phyloP scores from a whole-genome alignment of 2,329 filamentous ascomycete species.

The Gnomoniopsis sp. region DNA sequence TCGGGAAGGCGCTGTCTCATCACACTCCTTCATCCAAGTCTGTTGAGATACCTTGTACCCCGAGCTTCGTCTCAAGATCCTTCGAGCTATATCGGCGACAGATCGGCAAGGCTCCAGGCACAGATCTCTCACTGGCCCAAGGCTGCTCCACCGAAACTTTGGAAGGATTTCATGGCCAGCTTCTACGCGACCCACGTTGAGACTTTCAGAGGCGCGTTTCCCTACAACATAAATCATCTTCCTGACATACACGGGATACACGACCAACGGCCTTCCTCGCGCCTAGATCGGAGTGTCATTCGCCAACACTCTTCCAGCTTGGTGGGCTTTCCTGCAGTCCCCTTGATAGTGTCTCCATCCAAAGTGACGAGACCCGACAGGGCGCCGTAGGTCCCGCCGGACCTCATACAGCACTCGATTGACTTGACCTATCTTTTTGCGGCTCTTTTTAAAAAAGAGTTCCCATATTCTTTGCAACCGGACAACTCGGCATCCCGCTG shows the following conservation, averaged over 20 bases:
- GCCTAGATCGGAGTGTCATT: neutral
- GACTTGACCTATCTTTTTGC: conserved; percentile 2
- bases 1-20: neutral
- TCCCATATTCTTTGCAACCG: neutral
- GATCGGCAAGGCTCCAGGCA: neutral
- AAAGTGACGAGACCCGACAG: conserved; percentile 8
- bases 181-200: neutral
- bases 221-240: neutral
- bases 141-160: neutral
- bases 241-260: neutral
- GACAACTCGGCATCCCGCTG: conserved; percentile 1
- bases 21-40: neutral
- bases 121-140: neutral
- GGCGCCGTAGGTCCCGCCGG: conserved; percentile 9
- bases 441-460: neutral
- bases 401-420: conserved; percentile 2
- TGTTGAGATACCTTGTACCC: neutral
- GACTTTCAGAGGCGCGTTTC: neutral
- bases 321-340: neutral
- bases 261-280: neutral
- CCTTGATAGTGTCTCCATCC: neutral
- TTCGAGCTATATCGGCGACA: neutral
- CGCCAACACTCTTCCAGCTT: neutral
- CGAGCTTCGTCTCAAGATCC: neutral
- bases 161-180: neutral